These are phyloP conservation scores for Backusella australiensis DNA, from an alignment of 192 early-diverging fungal genomes.

Conservation along the genomic window DNA sequence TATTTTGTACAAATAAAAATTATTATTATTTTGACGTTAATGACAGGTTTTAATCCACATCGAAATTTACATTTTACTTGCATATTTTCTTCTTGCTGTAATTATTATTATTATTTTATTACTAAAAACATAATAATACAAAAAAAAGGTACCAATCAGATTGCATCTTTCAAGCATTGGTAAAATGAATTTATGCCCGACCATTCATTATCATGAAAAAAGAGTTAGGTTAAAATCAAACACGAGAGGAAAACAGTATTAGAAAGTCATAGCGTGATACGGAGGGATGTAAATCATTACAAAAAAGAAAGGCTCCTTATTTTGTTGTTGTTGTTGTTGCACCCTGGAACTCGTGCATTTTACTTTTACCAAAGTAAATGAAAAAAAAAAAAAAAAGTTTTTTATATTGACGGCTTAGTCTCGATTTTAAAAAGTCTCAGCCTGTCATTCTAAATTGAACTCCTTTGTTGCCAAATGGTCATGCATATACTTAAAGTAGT, in stretches of 20 bases:
- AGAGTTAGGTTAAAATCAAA: slow-evolving; percentile 8
- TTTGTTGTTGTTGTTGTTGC: slow-evolving; percentile 3
- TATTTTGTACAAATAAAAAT: background rate
- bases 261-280: slow-evolving; percentile 9
- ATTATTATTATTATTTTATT: background rate
- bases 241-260: slow-evolving; percentile 7
- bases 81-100: slow-evolving; percentile 2
- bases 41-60: slow-evolving; percentile 1
- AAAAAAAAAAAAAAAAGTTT: background rate
- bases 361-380: background rate
- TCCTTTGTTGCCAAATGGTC: slow-evolving; percentile 6
- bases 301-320: background rate
- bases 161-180: background rate
- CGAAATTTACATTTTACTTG: slow-evolving; percentile 2
- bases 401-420: slow-evolving; percentile 13
- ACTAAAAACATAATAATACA: background rate
- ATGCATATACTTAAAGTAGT: background rate
- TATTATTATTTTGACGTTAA: slow-evolving; percentile 7
- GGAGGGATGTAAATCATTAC: slow-evolving; percentile 2
- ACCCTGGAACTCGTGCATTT: slow-evolving; percentile 7
- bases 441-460: slow-evolving; percentile 18
- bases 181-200: background rate
- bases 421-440: background rate
- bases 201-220: slow-evolving; percentile 1
- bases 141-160: background rate